Evolutionary conservation across 2,329 filamentous ascomycete species (phyloP), one percentile per base, ranked within the genome.

Genomic region (Fusarium torulosum): DNA sequence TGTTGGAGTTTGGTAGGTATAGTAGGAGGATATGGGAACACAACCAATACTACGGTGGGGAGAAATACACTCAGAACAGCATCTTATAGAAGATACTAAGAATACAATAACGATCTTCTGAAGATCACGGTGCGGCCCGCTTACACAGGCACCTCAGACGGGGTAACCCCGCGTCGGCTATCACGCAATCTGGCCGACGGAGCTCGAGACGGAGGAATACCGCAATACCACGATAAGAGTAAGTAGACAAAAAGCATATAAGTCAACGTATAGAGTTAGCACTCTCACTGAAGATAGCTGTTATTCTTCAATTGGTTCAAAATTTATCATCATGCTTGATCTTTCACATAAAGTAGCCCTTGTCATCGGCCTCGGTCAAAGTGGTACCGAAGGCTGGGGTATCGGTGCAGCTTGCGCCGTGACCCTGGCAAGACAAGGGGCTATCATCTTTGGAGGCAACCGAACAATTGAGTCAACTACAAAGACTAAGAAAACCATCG

Each of bases 341-440:
- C 72, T 84, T 20, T 76, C 74, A 15, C 76, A 78, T 33, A 82
- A 83, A 75, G 76, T 84, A 25, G 81, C 79, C 20, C 75, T 84
- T 7, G 74, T 83, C 46, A 81, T 82, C 23, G 82, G 82, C 38
- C 78, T 84, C 31, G 82, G 82, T 23, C 80, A 83, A 70, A 77
- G 77, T 17, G 77, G 79, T 19, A 74, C 76, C 42, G 76, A 80
- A 27, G 81, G 81, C 20, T 86, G 83, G 84, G 83, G 83, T 33
- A 85, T 84, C 64, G 83, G 83, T 13, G 79, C 83, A 20, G 82
- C 84, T 35, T 84, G 80, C 46, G 81, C 83, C n/a, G 78, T 80
- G 4, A 73, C 81, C 7, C 76, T 86, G 19, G 81, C 83, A 3
- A 76, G 79, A 33, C 81, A 83, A 72, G 83, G 84, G 17, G 84